A percentile compares a stretch with the other conserved stretches of the same genome.
Evolutionary conservation across 2,329 filamentous ascomycete genomes (phyloP).

Genomic region (Annulohypoxylon truncatum): DNA sequence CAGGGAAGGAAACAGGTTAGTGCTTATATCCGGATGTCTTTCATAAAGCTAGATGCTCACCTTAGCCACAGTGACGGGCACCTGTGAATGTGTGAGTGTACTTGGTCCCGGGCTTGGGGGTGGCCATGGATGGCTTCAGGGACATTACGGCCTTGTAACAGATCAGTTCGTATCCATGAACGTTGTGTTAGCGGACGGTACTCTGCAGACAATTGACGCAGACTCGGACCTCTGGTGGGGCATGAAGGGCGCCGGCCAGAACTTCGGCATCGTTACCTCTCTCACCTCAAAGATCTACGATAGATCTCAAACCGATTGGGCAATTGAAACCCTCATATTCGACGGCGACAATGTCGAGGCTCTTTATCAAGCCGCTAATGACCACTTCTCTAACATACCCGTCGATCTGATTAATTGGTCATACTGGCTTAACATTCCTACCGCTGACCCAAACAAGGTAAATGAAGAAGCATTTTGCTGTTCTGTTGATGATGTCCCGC

Average conservation of each 20-base stretch:
- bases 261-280: conserved; percentile 67
- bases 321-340: conserved; percentile 57
- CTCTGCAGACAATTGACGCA: conserved; percentile 51
- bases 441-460: conserved; percentile 56
- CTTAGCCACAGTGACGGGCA: conserved; percentile 56
- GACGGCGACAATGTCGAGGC: conserved; percentile 43
- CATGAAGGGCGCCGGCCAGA: conserved; percentile 67
- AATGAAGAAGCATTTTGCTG: conserved; percentile 27
- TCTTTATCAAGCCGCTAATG: conserved; percentile 58
- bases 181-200: conserved; percentile 56
- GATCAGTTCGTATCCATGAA: conserved; percentile 57
- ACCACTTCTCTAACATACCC: neutral
- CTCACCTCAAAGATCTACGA: conserved; percentile 59
- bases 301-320: conserved; percentile 53
- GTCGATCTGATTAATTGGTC: conserved; percentile 52
- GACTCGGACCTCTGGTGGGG: conserved; percentile 62
- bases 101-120: conserved; percentile 59
- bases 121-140: conserved; percentile 56
- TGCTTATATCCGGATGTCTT: conserved; percentile 11
- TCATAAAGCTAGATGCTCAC: neutral
- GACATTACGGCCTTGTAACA: conserved; percentile 55
- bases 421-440: conserved; percentile 58
- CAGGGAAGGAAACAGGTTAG: conserved; percentile 62
- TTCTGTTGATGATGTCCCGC: neutral
- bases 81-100: conserved; percentile 64